Conservation (phyloP, 1,284 basidiomycete species). For the Austropuccinia psidii region DNA sequence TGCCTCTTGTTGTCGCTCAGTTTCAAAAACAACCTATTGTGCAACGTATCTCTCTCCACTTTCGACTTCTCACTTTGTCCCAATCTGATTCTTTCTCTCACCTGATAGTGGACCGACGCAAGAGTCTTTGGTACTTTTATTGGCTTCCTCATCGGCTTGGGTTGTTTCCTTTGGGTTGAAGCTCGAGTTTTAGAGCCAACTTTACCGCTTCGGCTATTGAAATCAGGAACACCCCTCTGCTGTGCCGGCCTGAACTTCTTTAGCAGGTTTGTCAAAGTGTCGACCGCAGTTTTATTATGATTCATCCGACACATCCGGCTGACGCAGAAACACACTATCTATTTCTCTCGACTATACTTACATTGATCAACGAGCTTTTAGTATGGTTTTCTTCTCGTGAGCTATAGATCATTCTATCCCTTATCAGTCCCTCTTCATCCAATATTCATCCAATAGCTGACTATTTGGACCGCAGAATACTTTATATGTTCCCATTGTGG, state of each 20-base stretch:
- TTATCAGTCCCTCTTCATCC: background rate
- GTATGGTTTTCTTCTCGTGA: constrained; percentile 24
- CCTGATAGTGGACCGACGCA: constrained; percentile 24
- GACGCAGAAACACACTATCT: background rate
- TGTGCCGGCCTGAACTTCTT: constrained; percentile 22
- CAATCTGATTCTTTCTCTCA: too few relatives aligned
- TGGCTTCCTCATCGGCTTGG: background rate
- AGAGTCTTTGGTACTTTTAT: constrained; percentile 10
- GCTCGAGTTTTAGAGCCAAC: background rate
- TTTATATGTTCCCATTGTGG: constrained; percentile 45
- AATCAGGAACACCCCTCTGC: background rate
- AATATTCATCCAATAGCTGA: background rate
- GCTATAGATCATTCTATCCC: background rate
- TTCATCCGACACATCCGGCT: too few relatives aligned
- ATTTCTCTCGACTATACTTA: background rate
- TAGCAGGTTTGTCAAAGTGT: constrained; percentile 6
- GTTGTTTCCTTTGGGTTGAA: constrained; percentile 12
- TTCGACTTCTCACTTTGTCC: too few relatives aligned
- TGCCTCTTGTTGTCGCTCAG: constrained; percentile 25
- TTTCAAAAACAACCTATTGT: constrained; percentile 29
- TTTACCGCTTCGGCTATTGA: background rate
- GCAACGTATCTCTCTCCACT: background rate
- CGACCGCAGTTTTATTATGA: background rate
- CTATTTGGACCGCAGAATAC: background rate
- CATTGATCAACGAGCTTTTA: background rate